Evolutionary conservation across 139 green algal species (phyloP).

Genomic region (Mesotaenium endlicherianum): DNA sequence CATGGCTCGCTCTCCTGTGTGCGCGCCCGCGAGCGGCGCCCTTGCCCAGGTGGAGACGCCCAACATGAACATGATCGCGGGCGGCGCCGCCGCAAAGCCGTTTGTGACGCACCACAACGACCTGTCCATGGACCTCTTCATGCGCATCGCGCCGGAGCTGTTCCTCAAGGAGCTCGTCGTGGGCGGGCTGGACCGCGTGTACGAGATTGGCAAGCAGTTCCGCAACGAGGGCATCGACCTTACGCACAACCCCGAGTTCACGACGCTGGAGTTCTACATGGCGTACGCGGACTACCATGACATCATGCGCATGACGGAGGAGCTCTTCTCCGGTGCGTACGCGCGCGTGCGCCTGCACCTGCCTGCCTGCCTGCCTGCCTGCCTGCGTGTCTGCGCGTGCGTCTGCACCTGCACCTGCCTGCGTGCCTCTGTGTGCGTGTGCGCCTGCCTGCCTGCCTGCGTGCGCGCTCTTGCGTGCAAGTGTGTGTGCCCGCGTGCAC

Average conservation of each 20-base stretch:
- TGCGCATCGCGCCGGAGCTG: slow-evolving; percentile 97
- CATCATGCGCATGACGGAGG: slow-evolving; percentile 94
- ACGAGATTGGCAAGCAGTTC: slow-evolving; percentile 72
- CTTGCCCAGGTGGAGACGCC: slow-evolving; percentile 85
- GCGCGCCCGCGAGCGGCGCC: not conserved
- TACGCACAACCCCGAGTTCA: slow-evolving; percentile 99
- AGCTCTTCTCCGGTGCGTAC: slow-evolving; percentile 76
- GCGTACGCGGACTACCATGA: slow-evolving; percentile 98
- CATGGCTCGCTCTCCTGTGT: slow-evolving; percentile 7
- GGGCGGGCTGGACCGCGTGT: slow-evolving; percentile 94
- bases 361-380: no score
- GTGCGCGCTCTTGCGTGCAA: no score
- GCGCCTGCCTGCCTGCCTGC: no score
- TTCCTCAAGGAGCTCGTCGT: slow-evolving; percentile 98
- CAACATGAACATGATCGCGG: slow-evolving; percentile 95
- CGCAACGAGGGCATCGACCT: slow-evolving; percentile 98
- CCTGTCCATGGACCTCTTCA: slow-evolving; percentile 96
- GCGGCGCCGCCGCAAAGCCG: slow-evolving; percentile 83
- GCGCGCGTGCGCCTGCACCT: no score
- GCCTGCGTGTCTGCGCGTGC: no score
- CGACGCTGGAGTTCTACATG: slow-evolving; percentile 96
- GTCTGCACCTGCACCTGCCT: no score
- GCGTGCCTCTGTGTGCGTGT: no score
- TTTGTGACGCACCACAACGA: slow-evolving; percentile 99
- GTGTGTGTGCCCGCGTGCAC: no score